These are phyloP conservation scores for Trichoderma simmonsii DNA, from an alignment of 2,329 filamentous ascomycete species.

Conservation along the genomic window DNA sequence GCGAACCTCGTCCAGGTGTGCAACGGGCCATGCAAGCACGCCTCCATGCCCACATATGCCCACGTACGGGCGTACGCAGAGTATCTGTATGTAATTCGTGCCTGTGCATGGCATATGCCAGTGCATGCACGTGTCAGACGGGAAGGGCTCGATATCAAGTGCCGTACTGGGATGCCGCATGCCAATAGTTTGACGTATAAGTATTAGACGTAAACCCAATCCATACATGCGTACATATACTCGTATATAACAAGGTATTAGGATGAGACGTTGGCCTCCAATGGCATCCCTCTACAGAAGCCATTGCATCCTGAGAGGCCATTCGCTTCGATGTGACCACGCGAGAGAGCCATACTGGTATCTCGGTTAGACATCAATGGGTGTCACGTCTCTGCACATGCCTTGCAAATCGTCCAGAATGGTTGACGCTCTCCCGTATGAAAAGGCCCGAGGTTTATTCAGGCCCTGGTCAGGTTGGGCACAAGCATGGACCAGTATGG, in stretches of 20 bases:
- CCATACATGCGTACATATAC: not conserved
- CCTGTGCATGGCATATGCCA: slow-evolving; percentile 10
- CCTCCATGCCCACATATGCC: not conserved
- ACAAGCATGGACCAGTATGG: not conserved
- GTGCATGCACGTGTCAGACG: slow-evolving; percentile 13
- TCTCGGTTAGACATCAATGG: not conserved
- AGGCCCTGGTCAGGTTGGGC: slow-evolving; percentile 14
- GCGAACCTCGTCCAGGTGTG: not conserved
- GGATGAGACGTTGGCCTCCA: not conserved
- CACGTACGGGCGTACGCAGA: not conserved
- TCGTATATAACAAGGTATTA: not conserved
- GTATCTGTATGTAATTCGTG: slow-evolving; percentile 6
- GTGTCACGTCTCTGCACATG: not conserved
- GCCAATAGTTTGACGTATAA: not conserved
- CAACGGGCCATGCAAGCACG: not conserved
- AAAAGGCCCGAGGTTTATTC: slow-evolving; percentile 6
- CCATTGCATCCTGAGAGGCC: not conserved
- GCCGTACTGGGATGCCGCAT: not conserved
- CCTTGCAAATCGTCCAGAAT: not conserved
- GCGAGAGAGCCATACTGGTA: not conserved
- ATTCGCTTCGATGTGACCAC: not conserved
- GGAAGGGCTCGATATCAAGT: not conserved
- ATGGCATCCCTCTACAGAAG: not conserved
- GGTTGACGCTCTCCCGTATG: not conserved
- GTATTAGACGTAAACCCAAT: not conserved